Base-by-base conservation (phyloP, 2,329 filamentous ascomycete species). In the Alternaria arbusti region DNA sequence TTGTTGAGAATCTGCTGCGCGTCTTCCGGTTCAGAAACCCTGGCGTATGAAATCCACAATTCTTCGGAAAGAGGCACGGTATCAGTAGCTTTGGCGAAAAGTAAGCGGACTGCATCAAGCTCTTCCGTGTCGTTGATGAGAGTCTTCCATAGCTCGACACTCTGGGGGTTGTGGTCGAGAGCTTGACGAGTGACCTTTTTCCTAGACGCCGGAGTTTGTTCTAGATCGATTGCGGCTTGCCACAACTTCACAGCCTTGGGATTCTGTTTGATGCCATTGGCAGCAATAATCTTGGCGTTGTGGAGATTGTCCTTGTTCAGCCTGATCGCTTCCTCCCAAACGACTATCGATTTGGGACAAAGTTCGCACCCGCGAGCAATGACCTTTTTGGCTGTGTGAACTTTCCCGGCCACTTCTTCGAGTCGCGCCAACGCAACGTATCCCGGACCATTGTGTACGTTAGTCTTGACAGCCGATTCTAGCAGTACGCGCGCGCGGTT, bases 381-480 rank as follows among this genome's bases (percentile, higher is more conserved):
- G 40, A 96, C 87, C 72, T 91, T 96, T 59, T 95, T 89, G 12
- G 96, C 96, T 4, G 94, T 91, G 7, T 96, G 94, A 59, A 92
- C 91, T 81, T 96, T 97, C 47, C 95, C 95, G 4, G 96, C 96
- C 65, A 96, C 85, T 78, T 98, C 94, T 79, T 99, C 96, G 51
- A 99, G 82, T 74, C 96, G 89, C 15, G 95, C 94, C 4, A 96
- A 92, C 5, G 96, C 96, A 72, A 99, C 96, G 92, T 96, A 99
- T 20, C 94, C 96, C 10, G 96, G 92, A 0, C 92, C 94, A 76
- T 98, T 96, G 67, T 93, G 94, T 3, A 95, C 93, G 78, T 99
- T 99, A 8, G 95, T 97, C 81, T 96, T 96, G 78, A 97, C 96
- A 50, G 98, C 96, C 0, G 95, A 98, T 77, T 97, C 94, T n/a